A percentile compares a stretch with the other conserved stretches of the same genome.
These are phyloP conservation scores for Infundibulicybe gibba DNA, from an alignment of 768 basidiomycete species.

Conservation along the genomic window DNA sequence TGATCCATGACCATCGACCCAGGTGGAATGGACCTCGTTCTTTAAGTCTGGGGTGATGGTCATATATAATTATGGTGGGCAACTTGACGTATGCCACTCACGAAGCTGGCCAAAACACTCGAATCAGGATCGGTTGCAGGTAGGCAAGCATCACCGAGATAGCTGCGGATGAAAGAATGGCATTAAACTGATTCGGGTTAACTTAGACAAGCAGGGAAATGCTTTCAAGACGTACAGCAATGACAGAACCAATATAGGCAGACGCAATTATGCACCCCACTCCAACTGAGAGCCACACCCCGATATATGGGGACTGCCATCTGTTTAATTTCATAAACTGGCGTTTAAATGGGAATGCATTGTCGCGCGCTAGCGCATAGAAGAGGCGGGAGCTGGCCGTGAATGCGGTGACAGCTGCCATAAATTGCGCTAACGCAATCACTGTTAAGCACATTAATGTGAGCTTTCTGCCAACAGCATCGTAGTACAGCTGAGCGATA, in stretches of 20 bases:
- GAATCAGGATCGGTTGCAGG: conserved; percentile 52
- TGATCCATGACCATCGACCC: conserved; percentile 47
- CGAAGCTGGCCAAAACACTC: conserved; percentile 54
- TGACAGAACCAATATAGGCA: conserved; percentile 52
- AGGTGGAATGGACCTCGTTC: conserved; percentile 48
- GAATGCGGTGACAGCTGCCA: conserved; percentile 55
- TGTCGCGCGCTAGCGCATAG: conserved; percentile 54
- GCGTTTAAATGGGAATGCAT: conserved; percentile 43
- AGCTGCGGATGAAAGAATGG: conserved; percentile 51
- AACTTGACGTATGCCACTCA: conserved; percentile 19
- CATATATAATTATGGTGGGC: conserved; percentile 1
- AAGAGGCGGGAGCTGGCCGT: conserved; percentile 55
- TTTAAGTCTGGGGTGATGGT: conserved; percentile 28
- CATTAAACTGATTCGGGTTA: conserved; percentile 39
- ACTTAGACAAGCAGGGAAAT: too few species aligned
- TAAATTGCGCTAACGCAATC: conserved; percentile 45
- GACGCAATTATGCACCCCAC: conserved; percentile 53
- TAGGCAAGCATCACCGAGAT: conserved; percentile 59
- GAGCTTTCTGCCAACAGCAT: conserved; percentile 44
- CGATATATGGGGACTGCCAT: conserved; percentile 50
- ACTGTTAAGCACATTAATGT: conserved; percentile 50
- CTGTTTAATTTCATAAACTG: conserved; percentile 48
- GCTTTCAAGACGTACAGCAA: conserved; percentile 37
- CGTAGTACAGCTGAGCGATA: conserved; percentile 54
- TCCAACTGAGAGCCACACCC: conserved; percentile 52